Evolutionary conservation across 108 stramenopile genomes (phyloP).

Genomic region (Stephanodiscus triporus): DNA sequence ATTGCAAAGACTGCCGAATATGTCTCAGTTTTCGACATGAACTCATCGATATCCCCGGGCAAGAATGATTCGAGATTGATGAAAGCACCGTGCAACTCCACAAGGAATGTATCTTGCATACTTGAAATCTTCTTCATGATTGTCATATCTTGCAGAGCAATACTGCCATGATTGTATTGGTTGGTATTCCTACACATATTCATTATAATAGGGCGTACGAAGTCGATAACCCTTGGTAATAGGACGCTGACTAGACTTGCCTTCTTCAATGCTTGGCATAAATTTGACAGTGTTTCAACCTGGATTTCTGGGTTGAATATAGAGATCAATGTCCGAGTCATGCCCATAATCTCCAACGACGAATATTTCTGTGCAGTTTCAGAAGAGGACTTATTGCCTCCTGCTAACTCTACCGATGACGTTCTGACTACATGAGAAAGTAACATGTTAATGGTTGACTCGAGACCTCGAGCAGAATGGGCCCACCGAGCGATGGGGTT

Average conservation of each 20-base stretch:
- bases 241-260: background rate
- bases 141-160: slow-evolving; percentile 3
- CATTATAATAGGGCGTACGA: slow-evolving; percentile 26
- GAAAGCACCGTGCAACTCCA: slow-evolving; percentile 8
- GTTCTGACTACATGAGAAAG: slow-evolving; percentile 22
- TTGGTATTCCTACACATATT: background rate
- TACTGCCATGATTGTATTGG: background rate
- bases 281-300: slow-evolving; percentile 5
- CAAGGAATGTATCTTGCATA: slow-evolving; percentile 13
- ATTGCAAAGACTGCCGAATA: slow-evolving; percentile 20
- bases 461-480: slow-evolving; percentile 14
- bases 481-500: background rate
- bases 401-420: slow-evolving; percentile 18
- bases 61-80: slow-evolving; percentile 1
- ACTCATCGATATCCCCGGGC: slow-evolving; percentile 10
- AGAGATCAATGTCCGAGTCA: slow-evolving; percentile 21
- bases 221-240: slow-evolving; percentile 37
- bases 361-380: slow-evolving; percentile 14
- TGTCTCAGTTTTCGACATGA: slow-evolving; percentile 28
- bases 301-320: slow-evolving; percentile 19
- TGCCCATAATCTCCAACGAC: slow-evolving; percentile 25
- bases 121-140: slow-evolving; percentile 8
- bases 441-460: slow-evolving; percentile 22
- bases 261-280: slow-evolving; percentile 20
- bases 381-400: background rate